phyloP scores from a whole-genome alignment of 805 yeast species.

The Nakazawaea ishiwadae region DNA sequence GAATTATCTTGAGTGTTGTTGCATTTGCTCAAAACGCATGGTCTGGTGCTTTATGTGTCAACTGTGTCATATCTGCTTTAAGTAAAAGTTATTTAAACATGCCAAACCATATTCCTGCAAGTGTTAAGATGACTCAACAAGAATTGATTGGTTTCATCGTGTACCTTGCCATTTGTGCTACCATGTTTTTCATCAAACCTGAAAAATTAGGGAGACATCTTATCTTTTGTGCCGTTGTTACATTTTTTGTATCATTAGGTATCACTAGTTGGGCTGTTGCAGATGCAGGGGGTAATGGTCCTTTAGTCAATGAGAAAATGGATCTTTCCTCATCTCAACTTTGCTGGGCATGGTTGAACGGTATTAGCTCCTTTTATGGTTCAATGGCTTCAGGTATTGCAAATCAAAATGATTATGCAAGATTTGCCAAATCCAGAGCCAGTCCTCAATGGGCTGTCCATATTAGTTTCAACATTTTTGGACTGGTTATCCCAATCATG shows the following conservation, averaged over 20 bases:
- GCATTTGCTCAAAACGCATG: conserved; percentile 22
- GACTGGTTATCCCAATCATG: conserved; percentile 40
- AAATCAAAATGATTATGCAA: conserved; percentile 29
- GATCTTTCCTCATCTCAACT: conserved; percentile 19
- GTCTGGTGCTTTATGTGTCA: conserved; percentile 20
- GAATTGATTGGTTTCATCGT: conserved; percentile 32
- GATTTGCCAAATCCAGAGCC: conserved; percentile 20
- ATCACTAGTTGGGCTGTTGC: conserved; percentile 23
- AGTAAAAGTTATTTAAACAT: conserved; percentile 21
- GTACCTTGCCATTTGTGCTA: conserved; percentile 19
- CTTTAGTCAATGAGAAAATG: conserved; percentile 16
- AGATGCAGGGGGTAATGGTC: conserved; percentile 27
- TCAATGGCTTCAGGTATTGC: conserved; percentile 35
- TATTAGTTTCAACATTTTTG: conserved; percentile 27
- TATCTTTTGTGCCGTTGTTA: conserved; percentile 18
- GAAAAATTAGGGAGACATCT: conserved; percentile 18
- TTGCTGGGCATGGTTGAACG: conserved; percentile 39
- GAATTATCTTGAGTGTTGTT: conserved; percentile 21
- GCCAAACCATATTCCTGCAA: conserved; percentile 26
- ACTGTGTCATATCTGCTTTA: conserved; percentile 18
- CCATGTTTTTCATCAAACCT: conserved; percentile 19
- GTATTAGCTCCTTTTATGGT: conserved; percentile 35
- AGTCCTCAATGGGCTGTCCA: conserved; percentile 15
- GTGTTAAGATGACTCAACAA: conserved; percentile 30
- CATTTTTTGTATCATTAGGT: conserved; percentile 30